Evolutionary conservation across 208 protist genomes (phyloP), one percentile per base, ranked within the genome.

Genomic region (Lotmaria passim): DNA sequence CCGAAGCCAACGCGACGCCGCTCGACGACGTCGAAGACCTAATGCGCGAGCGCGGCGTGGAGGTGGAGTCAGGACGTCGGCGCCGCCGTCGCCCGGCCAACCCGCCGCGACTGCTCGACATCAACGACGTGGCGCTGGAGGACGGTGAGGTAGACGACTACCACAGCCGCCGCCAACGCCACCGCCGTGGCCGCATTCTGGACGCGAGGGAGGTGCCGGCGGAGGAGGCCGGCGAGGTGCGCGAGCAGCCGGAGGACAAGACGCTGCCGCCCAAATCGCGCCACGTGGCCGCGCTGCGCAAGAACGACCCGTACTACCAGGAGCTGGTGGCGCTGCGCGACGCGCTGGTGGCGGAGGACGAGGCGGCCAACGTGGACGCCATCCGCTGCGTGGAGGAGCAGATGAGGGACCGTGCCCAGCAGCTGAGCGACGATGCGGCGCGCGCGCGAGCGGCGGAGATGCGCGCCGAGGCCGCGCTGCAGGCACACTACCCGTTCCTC

Each of bases 111-210:
- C 68, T 83, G 56, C 64, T 83, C 15, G 46, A 77, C 56, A 69
- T 83, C 19, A 51, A 67, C 47, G 67, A 79, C 50, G 61, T 80
- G 44, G 68, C 64, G 30, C 58, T 79, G 66, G 66, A 75, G 39
- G 60, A 78, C 43, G 61, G 62, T 19, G 67, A 73, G 33, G 26
- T 62, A 31, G 59, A 51, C 44, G 58, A 75, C 68, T 81, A 81
- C 62, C 55, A 72, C 70, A 59, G 28, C 21, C 56, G 63, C 7
- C 75, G 75, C 36, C 60, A 65, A 38, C 70, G 70, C 41, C 68
- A 81, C 60, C 71, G 62, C 23, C 59, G 62, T 30, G 3, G 41
- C 43, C 78, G 72, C 39, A 46, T 51, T 6, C 38, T 69, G 44
- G 59, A 77, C 34, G 38, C 57, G n/a, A 30, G 12, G 30, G 67